These are phyloP conservation scores for Rhizodiscina lignyota DNA, from an alignment of 495 filamentous ascomycete genomes.

Conservation along the genomic window DNA sequence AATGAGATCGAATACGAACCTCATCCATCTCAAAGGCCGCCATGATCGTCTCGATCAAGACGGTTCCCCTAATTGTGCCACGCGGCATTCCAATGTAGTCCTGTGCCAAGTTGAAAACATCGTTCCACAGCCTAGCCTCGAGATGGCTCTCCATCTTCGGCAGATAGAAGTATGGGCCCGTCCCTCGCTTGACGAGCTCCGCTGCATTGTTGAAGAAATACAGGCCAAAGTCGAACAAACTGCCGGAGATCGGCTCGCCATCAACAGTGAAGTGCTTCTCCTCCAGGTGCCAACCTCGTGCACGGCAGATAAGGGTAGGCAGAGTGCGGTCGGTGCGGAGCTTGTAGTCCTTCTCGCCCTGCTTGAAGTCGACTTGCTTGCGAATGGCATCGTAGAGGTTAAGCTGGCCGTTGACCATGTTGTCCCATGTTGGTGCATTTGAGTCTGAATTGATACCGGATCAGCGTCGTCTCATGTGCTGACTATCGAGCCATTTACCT, in stretches of 20 bases:
- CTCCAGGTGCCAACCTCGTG: conserved; percentile 58
- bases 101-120: conserved; percentile 93
- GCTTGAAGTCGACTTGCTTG: conserved; percentile 90
- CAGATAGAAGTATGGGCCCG: conserved; percentile 96
- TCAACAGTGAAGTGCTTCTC: conserved; percentile 98
- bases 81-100: conserved; percentile 79
- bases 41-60: conserved; percentile 94
- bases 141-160: conserved; percentile 99
- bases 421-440: conserved; percentile 94
- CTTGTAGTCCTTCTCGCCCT: conserved; percentile 91
- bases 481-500: conserved; percentile 31
- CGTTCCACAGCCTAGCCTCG: conserved; percentile 96
- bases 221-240: conserved; percentile 93
- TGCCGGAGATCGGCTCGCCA: conserved; percentile 84
- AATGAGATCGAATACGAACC: conserved; percentile 22
- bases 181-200: conserved; percentile 68
- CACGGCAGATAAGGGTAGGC: conserved; percentile 42
- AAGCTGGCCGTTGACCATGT: conserved; percentile 97
- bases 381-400: conserved; percentile 97
- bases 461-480: conserved; percentile 1
- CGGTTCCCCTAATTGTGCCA: conserved; percentile 88
- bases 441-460: conserved; percentile 46
- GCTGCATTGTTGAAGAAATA: conserved; percentile 99
- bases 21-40: conserved; percentile 99
- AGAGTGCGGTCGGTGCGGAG: conserved; percentile 78